Evolutionary conservation across 371 early-diverging fungal genomes (phyloP).

Genomic region (Mucor piriformis): DNA sequence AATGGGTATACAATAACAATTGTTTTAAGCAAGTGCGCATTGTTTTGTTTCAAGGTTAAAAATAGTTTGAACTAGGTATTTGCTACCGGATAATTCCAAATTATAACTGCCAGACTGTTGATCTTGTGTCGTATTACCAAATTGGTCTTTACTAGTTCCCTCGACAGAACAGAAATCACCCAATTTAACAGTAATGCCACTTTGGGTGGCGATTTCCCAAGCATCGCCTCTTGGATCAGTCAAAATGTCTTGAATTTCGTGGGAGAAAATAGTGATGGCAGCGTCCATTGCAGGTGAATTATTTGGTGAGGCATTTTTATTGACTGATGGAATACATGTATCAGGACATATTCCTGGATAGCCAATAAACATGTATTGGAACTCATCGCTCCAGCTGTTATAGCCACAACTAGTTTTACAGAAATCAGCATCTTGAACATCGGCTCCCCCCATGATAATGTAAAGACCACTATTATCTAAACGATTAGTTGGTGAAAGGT

Average conservation of each 20-base stretch:
- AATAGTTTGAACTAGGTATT: conserved; percentile 54
- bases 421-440: conserved; percentile 47
- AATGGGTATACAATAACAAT: conserved; percentile 2
- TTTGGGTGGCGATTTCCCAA: conserved; percentile 37
- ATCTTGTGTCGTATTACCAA: conserved; percentile 33
- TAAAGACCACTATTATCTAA: conserved; percentile 53
- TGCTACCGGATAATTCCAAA: conserved; percentile 32
- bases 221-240: conserved; percentile 54
- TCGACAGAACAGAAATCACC: conserved; percentile 53
- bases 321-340: conserved; percentile 40
- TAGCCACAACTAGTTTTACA: conserved; percentile 54
- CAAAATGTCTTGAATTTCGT: conserved; percentile 56
- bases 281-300: conserved; percentile 52
- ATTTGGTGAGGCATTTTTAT: conserved; percentile 43
- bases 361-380: conserved; percentile 54
- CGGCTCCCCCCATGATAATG: conserved; percentile 43
- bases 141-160: conserved; percentile 36
- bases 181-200: conserved; percentile 31
- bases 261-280: conserved; percentile 54
- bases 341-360: conserved; percentile 45
- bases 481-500: conserved; percentile 43
- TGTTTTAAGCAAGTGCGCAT: conserved; percentile 22
- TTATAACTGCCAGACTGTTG: conserved; percentile 41
- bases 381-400: conserved; percentile 46
- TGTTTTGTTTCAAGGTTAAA: conserved; percentile 42